Conservation (phyloP, 805 yeast genomes). For the Teunomyces aglyptinius region DNA sequence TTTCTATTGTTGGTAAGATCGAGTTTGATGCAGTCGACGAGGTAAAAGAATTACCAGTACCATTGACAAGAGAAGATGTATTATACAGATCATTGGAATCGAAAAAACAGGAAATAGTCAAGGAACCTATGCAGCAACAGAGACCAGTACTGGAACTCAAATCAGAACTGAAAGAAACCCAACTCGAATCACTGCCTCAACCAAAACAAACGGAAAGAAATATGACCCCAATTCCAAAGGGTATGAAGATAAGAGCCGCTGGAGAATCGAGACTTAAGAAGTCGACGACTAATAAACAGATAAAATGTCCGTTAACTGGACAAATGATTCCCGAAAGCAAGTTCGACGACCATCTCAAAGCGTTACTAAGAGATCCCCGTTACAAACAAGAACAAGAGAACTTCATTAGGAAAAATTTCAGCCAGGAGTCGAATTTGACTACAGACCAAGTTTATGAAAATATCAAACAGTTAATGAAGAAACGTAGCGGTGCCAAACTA, state of each 20-base stretch:
- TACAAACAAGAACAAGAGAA: slow-evolving; percentile 67
- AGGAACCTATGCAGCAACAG: slow-evolving; percentile 21
- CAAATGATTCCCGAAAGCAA: slow-evolving; percentile 64
- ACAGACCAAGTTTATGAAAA: slow-evolving; percentile 62
- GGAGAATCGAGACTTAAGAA: slow-evolving; percentile 61
- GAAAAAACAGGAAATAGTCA: slow-evolving; percentile 33
- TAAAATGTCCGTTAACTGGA: slow-evolving; percentile 80
- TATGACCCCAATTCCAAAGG: slow-evolving; percentile 33
- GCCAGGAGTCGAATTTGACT: slow-evolving; percentile 46
- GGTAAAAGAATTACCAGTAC: slow-evolving; percentile 52
- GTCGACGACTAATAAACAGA: slow-evolving; percentile 26
- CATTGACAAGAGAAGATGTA: slow-evolving; percentile 57
- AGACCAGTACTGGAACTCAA: slow-evolving; percentile 22
- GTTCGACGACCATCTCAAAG: slow-evolving; percentile 69
- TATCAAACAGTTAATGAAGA: slow-evolving; percentile 37
- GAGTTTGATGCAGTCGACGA: slow-evolving; percentile 62
- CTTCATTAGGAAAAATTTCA: slow-evolving; percentile 55
- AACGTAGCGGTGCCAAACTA: slow-evolving; percentile 9
- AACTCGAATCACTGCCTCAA: not conserved
- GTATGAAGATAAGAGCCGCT: slow-evolving; percentile 66
- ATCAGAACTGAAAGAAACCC: slow-evolving; percentile 5
- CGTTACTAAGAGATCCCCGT: slow-evolving; percentile 72
- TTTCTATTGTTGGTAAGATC: slow-evolving; percentile 66
- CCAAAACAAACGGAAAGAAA: not conserved
- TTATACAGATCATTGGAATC: slow-evolving; percentile 60